Evolutionary conservation across 2,329 filamentous ascomycete species (phyloP).

Genomic region (Pseudocercospora fuligena): DNA sequence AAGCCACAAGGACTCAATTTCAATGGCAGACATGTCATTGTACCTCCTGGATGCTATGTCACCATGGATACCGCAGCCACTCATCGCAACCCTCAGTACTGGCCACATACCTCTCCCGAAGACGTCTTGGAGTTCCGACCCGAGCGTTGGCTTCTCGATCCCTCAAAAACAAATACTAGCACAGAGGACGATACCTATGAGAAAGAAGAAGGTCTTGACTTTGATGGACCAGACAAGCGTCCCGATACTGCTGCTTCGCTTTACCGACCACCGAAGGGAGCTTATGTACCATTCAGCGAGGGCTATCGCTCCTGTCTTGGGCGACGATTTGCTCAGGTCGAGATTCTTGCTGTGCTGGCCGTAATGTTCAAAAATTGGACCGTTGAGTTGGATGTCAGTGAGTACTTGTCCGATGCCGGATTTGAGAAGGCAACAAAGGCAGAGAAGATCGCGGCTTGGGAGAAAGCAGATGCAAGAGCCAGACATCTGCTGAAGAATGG

Average conservation of each 20-base stretch:
- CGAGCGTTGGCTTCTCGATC: conserved; percentile 69
- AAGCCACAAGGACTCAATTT: conserved; percentile 62
- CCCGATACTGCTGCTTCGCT: conserved; percentile 64
- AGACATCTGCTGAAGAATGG: conserved; percentile 58
- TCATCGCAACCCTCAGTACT: conserved; percentile 74
- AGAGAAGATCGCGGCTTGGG: conserved; percentile 63
- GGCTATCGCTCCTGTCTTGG: conserved; percentile 61
- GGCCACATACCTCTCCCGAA: conserved; percentile 60
- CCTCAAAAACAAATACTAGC: conserved; percentile 30
- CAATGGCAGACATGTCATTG: conserved; percentile 60
- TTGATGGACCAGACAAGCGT: conserved; percentile 63
- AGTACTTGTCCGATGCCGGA: conserved; percentile 49
- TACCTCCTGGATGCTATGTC: conserved; percentile 64
- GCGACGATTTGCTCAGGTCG: conserved; percentile 61
- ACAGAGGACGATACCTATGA: conserved; percentile 45
- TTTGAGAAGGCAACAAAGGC: conserved; percentile 48
- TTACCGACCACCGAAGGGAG: conserved; percentile 61
- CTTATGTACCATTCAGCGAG: conserved; percentile 61
- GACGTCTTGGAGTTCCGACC: conserved; percentile 73
- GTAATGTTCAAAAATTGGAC: conserved; percentile 63
- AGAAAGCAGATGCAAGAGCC: conserved; percentile 62
- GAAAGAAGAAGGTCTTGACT: conserved; percentile 40
- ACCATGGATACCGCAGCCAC: conserved; percentile 60
- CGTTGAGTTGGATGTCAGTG: conserved; percentile 70
- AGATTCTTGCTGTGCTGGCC: conserved; percentile 59